Base-by-base conservation (phyloP, 257 asterid genomes). In the Jasminum sambac region DNA sequence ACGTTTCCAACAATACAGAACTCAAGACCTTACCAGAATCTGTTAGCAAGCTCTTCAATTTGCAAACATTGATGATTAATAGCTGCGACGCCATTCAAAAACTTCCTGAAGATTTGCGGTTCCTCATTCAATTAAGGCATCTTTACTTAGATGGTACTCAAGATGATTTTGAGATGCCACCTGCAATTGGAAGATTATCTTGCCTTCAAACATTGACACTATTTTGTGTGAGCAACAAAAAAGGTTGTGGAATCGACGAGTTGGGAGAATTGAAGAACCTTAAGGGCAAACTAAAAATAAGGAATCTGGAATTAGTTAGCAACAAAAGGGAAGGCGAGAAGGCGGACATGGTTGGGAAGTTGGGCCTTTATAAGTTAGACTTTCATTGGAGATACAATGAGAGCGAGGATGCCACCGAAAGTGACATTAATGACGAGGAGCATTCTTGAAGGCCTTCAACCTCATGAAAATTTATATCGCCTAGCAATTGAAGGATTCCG, bases 381-480 rank as follows among this genome's bases (percentile, higher is more conserved):
- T 41, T 79, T 63, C 13, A 8, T 17, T 72, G 84, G 86, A 9
- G 8, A 21, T 6, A 12, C 19, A 30, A 38, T 36, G 34, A n/a
- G n/a, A n/a, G n/a, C n/a, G 63, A 14, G 68, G 6, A 40, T 40
- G 44, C 12, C 11, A 11, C 9, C 1, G 6, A 5, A 40, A 40
- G 65, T 13, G 40, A 9, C 9, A 8, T 3, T 7, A 50, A 74
- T 24, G 62, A 74, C 39, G 70, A 63, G 34, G 34, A n/a, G 21
- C 12, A 78, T 76, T 10, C 39, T 76, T 67, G 87, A 82, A 16
- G 80, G 84, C 34, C 80, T 82, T 16, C 48, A 66, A 55, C 83
- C 86, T 6, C 36, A 30, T 30, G 36, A 30, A 30, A 30, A 30
- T 30, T 4, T 30, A 30, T 1, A 30, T 1, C 1, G 36, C 36